These are phyloP conservation scores for Chionographis japonica DNA, from an alignment of 106 monocot genomes.

Conservation along the genomic window DNA sequence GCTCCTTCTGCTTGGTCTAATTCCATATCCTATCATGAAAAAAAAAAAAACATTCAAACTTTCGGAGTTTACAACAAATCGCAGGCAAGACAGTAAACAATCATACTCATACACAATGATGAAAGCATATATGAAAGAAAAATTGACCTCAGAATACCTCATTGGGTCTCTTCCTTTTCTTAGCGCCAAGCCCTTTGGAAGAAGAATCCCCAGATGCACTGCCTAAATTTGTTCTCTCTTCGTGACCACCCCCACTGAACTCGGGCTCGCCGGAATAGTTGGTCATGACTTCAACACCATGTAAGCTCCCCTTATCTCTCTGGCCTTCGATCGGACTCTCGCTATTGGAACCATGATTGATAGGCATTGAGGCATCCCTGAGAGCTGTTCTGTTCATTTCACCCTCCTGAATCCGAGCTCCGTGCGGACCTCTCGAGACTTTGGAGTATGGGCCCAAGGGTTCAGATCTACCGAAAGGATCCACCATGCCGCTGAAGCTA, in stretches of 20 bases:
- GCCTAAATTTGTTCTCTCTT: constrained; percentile 13
- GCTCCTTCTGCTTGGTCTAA: constrained; percentile 20
- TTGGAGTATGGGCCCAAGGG: constrained; percentile 7
- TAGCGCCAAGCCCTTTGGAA: constrained; percentile 26
- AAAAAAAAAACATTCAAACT: neutral
- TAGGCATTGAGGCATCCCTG: constrained; percentile 2
- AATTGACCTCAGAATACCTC: constrained; percentile 24
- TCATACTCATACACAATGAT: neutral
- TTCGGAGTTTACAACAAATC: neutral
- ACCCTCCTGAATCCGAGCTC: constrained; percentile 13
- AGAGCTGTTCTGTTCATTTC: constrained; percentile 4
- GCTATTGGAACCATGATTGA: constrained; percentile 16
- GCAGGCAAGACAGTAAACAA: neutral
- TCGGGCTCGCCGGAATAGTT: constrained; percentile 25
- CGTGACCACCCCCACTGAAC: constrained; percentile 27
- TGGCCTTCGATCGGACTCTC: constrained; percentile 18
- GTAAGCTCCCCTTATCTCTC: neutral
- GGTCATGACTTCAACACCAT: neutral
- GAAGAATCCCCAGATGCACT: constrained; percentile 26
- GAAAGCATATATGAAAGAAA: neutral
- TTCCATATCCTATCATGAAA: constrained; percentile 18
- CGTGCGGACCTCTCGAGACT: neutral
- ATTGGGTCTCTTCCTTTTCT: constrained; percentile 45
- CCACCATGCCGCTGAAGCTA: constrained; percentile 15
- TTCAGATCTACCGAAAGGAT: constrained; percentile 17